A percentile compares a stretch with the other conserved stretches of the same genome.
phyloP scores from a whole-genome alignment of 108 stramenopile genomes.

The Cafeteria roenbergensis region DNA sequence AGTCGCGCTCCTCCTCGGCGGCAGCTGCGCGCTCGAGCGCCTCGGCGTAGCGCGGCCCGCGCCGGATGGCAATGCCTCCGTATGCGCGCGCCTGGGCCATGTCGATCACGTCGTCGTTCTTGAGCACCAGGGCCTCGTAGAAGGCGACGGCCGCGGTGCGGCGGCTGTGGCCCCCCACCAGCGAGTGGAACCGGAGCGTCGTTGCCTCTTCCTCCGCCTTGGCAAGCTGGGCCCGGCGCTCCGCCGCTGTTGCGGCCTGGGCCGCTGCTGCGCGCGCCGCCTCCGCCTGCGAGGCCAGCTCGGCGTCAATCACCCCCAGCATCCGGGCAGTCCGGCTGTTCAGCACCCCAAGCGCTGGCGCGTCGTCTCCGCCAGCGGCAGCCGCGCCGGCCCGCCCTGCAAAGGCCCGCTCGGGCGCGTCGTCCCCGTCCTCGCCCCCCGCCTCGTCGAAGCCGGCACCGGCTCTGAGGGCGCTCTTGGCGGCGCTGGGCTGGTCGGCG shows the following conservation, averaged over 20 bases:
- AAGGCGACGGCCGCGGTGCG: not conserved
- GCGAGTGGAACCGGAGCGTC: not conserved
- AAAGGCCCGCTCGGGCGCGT: not conserved
- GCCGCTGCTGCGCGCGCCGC: no score
- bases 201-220: not conserved
- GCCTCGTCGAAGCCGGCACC: not conserved
- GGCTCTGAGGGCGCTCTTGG: not conserved
- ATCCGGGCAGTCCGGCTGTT: no score
- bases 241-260: no score
- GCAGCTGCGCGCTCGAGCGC: no score
- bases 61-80: not conserved
- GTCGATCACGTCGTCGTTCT: not conserved
- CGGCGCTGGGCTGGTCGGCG: not conserved
- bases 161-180: not conserved
- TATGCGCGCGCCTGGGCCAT: not conserved
- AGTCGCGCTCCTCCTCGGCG: no score
- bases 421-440: not conserved
- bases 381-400: not conserved
- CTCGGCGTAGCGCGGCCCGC: not conserved
- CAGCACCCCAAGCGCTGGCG: no score
- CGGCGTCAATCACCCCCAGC: no score
- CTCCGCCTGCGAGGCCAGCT: no score
- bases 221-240: not conserved
- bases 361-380: not conserved
- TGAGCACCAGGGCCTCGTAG: not conserved